These are phyloP conservation scores for Populus euphratica DNA, from an alignment of 345 rosid species.

Conservation along the genomic window DNA sequence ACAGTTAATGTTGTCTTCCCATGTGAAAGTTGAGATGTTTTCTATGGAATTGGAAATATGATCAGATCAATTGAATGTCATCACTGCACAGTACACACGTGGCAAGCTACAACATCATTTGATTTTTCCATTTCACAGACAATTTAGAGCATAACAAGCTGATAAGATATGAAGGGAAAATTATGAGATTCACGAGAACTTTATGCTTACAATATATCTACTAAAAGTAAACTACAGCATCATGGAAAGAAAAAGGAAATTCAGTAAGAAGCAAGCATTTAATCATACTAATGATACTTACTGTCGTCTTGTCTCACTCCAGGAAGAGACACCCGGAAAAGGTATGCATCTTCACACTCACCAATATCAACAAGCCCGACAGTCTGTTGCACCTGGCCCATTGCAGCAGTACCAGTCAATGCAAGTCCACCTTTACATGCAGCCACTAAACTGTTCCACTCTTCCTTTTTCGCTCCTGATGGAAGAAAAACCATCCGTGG, in stretches of 20 bases:
- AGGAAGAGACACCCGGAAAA: slow-evolving; percentile 17
- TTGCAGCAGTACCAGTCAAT: slow-evolving; percentile 18
- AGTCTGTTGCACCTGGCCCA: not conserved
- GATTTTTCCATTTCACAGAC: not conserved
- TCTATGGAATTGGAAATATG: not conserved
- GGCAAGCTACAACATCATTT: not conserved
- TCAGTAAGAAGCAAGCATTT: not conserved
- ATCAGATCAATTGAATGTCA: not conserved
- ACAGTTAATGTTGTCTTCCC: too few relatives aligned
- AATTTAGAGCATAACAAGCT: not conserved
- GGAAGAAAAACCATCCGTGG: slow-evolving; percentile 9
- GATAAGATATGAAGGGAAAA: not conserved
- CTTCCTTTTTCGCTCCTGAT: not conserved
- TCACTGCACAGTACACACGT: not conserved
- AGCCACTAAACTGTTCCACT: not conserved
- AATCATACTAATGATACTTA: slow-evolving; percentile 8
- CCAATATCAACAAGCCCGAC: slow-evolving; percentile 18
- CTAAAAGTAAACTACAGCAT: not conserved
- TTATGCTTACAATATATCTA: too few relatives aligned
- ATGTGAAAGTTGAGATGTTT: not conserved
- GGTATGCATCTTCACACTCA: slow-evolving; percentile 17
- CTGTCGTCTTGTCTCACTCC: slow-evolving; percentile 15
- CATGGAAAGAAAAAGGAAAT: not conserved
- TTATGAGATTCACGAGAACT: too few relatives aligned
- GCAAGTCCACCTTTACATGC: not conserved